Evolutionary conservation across 495 filamentous ascomycete species (phyloP), one percentile per base, ranked within the genome.

Genomic region (Patellaria atrata): DNA sequence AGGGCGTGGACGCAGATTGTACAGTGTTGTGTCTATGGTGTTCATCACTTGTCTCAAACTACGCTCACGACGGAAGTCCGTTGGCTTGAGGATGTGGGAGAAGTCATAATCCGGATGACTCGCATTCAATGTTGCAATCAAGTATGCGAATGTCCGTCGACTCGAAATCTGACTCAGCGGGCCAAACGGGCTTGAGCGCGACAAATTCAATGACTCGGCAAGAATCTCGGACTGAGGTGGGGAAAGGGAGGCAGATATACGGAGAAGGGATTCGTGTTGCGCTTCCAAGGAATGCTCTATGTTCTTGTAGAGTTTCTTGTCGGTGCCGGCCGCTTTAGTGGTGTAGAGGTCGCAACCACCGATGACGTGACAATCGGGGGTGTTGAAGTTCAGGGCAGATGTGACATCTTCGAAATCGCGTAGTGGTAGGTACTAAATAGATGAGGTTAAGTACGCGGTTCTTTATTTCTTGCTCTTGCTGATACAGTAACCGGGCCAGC

Each of bases 101-200:
- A 96, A 96, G 57, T 96, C 87, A 55, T 99, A 99, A 54, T 99
- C 91, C 1, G 85, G 79, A 57, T 99, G 86, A 24, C 79, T 86
- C 1, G 87, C 87, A 46, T 99, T 99, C n/a, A 99, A 66, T 1
- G 91, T 94, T 9, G 89, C 89, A 50, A 96, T 94, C 38, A 96
- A 56, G 56, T 96, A 96, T 25, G 89, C 85, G 58, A 89, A 96
- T 0, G 82, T 92, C 30, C 85, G 75, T 9, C 91, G 81, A 50
- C 80, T 84, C 6, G 81, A 80, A 29, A 79, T 71, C 41, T 94
- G 79, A 34, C 78, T 80, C 30, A 97, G 67, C 22, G 76, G 75
- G 11, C 89, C 91, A 50, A 97, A 97, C 4, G 91, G 83, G 52
- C 79, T 87, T 1, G 82, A 77, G 38, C 83, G 75, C 13, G 73